phyloP scores from a whole-genome alignment of 805 yeast genomes.

The Candida chauliodis region DNA sequence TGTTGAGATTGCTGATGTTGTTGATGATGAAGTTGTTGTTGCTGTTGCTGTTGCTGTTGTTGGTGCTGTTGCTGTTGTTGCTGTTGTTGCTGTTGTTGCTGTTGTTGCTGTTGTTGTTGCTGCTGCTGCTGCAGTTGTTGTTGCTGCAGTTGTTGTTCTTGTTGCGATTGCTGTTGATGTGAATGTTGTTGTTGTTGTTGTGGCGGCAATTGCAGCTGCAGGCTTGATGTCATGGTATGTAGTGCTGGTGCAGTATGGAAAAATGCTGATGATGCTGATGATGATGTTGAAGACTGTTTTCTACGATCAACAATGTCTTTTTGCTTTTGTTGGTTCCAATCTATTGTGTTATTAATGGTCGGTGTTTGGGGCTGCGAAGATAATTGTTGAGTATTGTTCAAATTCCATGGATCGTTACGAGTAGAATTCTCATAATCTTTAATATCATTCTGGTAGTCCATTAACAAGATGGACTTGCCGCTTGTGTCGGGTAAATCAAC shows the following conservation, averaged over 20 bases:
- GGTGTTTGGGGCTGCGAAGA: slow-evolving; percentile 36
- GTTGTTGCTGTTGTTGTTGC: background rate
- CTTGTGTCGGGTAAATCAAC: slow-evolving; percentile 34
- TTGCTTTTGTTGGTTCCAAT: slow-evolving; percentile 23
- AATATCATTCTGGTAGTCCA: slow-evolving; percentile 47
- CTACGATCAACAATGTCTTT: slow-evolving; percentile 35
- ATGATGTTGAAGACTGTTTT: slow-evolving; percentile 19
- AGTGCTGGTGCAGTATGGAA: slow-evolving; percentile 31
- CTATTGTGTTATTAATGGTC: slow-evolving; percentile 22
- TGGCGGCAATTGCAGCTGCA: background rate
- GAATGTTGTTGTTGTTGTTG: slow-evolving; percentile 7
- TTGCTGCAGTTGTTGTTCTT: slow-evolving; percentile 6
- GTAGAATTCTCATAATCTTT: slow-evolving; percentile 45
- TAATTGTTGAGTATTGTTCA: slow-evolving; percentile 22
- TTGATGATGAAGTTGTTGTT: too few species aligned
- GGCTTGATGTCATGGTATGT: slow-evolving; percentile 7
- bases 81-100: slow-evolving; percentile 6
- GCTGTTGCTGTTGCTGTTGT: too few species aligned
- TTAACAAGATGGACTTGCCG: slow-evolving; percentile 36
- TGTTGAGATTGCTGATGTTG: too few species aligned
- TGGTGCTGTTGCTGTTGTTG: too few species aligned
- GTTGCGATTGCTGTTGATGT: slow-evolving; percentile 19
- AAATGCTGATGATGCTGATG: slow-evolving; percentile 47
- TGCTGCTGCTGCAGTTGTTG: slow-evolving; percentile 11
- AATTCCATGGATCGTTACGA: slow-evolving; percentile 41